Percentiles rank a stretch among this genome's conserved stretches.
Evolutionary conservation across 257 asterid genomes (phyloP).

Genomic region (Lycium barbarum): DNA sequence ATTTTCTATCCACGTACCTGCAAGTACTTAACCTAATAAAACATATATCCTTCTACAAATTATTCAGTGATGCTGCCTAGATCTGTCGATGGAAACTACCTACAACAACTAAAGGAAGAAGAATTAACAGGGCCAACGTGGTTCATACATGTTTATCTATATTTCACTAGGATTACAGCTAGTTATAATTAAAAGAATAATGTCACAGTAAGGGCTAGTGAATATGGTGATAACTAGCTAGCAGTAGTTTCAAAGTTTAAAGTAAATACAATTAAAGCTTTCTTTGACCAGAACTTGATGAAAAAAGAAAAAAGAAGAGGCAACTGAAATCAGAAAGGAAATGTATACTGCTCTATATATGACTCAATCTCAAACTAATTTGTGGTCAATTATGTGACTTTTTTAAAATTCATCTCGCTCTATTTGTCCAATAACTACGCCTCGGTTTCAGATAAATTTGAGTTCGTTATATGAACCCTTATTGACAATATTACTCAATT

Average conservation of each 20-base stretch:
- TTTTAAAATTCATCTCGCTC: no score
- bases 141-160: background rate
- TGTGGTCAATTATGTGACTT: no score
- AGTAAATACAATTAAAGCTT: no score
- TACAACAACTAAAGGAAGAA: background rate
- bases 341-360: no score
- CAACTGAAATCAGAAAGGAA: background rate
- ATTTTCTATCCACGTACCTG: background rate
- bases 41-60: background rate
- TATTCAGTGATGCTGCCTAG: background rate
- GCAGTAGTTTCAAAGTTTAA: background rate
- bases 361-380: background rate
- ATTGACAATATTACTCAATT: no score
- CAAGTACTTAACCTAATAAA: background rate
- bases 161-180: background rate
- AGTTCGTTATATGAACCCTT: no score
- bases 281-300: no score
- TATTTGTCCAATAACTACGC: no score
- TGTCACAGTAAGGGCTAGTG: background rate
- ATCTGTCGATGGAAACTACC: background rate
- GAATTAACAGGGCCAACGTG: background rate
- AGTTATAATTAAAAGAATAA: background rate
- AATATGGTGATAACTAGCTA: background rate
- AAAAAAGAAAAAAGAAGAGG: background rate
- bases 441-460: no score